These are phyloP conservation scores for Sugiyamaella qingdaonensis DNA, from an alignment of 805 yeast genomes.

Conservation along the genomic window DNA sequence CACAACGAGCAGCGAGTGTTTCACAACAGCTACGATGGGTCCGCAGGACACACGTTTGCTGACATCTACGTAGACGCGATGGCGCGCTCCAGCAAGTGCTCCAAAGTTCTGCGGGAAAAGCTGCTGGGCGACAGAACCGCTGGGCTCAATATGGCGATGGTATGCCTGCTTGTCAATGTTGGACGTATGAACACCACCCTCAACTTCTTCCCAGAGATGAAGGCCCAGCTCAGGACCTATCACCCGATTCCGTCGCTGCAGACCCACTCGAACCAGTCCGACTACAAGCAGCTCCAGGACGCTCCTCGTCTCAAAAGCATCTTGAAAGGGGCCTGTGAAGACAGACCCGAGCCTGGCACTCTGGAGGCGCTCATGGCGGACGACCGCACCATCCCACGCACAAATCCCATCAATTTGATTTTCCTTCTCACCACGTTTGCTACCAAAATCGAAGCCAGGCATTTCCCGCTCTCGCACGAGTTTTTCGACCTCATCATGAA, in stretches of 20 bases:
- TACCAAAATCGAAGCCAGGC: slow-evolving; percentile 46
- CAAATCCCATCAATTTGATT: slow-evolving; percentile 72
- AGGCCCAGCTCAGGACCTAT: slow-evolving; percentile 85
- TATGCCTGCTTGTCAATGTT: slow-evolving; percentile 81
- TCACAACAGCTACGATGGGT: slow-evolving; percentile 38
- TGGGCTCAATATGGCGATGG: slow-evolving; percentile 64
- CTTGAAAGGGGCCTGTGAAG: slow-evolving; percentile 80
- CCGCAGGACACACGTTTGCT: slow-evolving; percentile 63
- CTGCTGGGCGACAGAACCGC: slow-evolving; percentile 62
- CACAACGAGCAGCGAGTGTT: slow-evolving; percentile 62
- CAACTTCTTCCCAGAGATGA: slow-evolving; percentile 91
- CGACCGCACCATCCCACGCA: slow-evolving; percentile 34
- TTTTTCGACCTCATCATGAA: slow-evolving; percentile 74
- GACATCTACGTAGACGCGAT: slow-evolving; percentile 78
- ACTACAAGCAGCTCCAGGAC: slow-evolving; percentile 81
- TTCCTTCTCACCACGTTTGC: slow-evolving; percentile 65
- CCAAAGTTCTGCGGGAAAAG: slow-evolving; percentile 77
- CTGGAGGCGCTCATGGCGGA: slow-evolving; percentile 42
- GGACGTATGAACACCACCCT: slow-evolving; percentile 95
- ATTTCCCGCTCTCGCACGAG: slow-evolving; percentile 39
- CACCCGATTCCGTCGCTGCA: slow-evolving; percentile 92
- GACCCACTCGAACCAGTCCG: slow-evolving; percentile 51
- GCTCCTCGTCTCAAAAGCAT: slow-evolving; percentile 91
- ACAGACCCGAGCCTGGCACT: slow-evolving; percentile 46
- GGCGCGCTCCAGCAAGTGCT: slow-evolving; percentile 77